Evolutionary conservation across 2,329 filamentous ascomycete species (phyloP), one percentile per base, ranked within the genome.

Genomic region (Colletotrichum sp.): DNA sequence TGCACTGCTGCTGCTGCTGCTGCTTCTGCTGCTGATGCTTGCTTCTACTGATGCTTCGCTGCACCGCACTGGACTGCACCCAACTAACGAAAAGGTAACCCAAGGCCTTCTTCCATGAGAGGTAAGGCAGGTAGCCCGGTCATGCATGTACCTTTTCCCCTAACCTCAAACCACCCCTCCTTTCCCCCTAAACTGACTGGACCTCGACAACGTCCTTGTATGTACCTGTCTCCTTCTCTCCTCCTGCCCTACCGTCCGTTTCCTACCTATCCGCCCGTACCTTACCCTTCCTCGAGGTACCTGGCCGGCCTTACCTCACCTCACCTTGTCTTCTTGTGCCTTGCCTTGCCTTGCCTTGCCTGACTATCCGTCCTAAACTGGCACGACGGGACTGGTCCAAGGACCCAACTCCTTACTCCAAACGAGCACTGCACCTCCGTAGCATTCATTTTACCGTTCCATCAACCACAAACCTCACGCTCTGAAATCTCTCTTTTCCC

Each of bases 381-480:
- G 69, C 22, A 59, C 55, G 25, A 59, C 55, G 55, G 55, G 55
- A 59, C 44, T 52, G 55, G 55, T 59, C 59, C 63, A 73, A 36
- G 30, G 59, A 61, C 69, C 73, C 34, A 57, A 27, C 66, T 71
- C 62, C 65, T 66, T 19, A 36, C 29, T 49, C 57, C 55, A 62
- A 44, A 52, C n/a, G 30, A n/a, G 61, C 61, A 22, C 32, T 25
- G n/a, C 25, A 32, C 57, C 36, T 64, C 30, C 59, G 25, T 30
- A n/a, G 29, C 59, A 27, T 68, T 57, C 44, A 55, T 61, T n/a
- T 62, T 61, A 67, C 62, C 69, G 68, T 72, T 59, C 68, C 49
- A 62, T 62, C 27, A 71, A 57, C 64, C 55, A 57, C 59, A 66
- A 69, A 61, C 74, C 71, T 71, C 71, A 36, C 59, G 12, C 22